phyloP scores from a whole-genome alignment of 306 rosid genomes.

The Rubus idaeus region DNA sequence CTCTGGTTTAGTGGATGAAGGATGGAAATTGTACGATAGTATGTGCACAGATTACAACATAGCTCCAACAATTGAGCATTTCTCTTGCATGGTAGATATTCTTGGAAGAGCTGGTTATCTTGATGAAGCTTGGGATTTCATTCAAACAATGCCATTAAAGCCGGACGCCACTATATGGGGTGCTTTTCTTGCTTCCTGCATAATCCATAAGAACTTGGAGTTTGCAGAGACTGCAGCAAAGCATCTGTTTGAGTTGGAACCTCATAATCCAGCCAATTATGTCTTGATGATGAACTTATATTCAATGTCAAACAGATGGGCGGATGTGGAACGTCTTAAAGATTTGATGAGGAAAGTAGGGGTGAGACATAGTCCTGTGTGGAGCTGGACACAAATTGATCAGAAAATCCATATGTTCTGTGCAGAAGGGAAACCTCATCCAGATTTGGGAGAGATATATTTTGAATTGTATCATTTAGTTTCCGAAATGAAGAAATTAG shows the following conservation, averaged over 20 bases:
- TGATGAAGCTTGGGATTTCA: constrained; percentile 71
- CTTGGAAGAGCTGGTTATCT: constrained; percentile 72
- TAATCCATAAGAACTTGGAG: constrained; percentile 44
- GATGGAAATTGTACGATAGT: constrained; percentile 68
- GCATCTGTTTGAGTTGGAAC: constrained; percentile 62
- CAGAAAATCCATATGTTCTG: constrained; percentile 51
- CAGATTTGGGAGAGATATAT: constrained; percentile 56
- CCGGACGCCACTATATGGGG: constrained; percentile 72
- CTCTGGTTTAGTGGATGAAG: constrained; percentile 58
- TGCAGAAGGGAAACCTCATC: constrained; percentile 55
- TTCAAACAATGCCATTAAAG: constrained; percentile 49
- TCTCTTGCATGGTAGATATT: constrained; percentile 75
- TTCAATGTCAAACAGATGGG: constrained; percentile 56
- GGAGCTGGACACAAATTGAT: constrained; percentile 71
- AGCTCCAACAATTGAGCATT: constrained; percentile 64
- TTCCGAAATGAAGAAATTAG: constrained; percentile 46
- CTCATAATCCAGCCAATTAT: constrained; percentile 55
- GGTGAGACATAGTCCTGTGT: constrained; percentile 43
- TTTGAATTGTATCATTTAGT: constrained; percentile 58
- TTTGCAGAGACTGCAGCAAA: constrained; percentile 59
- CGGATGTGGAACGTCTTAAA: constrained; percentile 48
- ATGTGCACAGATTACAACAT: constrained; percentile 54
- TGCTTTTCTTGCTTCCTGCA: constrained; percentile 57
- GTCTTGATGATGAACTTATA: constrained; percentile 65
- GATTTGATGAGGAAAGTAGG: constrained; percentile 37